Evolutionary conservation across 345 rosid genomes (phyloP).

Genomic region (Heritiera fomes): DNA sequence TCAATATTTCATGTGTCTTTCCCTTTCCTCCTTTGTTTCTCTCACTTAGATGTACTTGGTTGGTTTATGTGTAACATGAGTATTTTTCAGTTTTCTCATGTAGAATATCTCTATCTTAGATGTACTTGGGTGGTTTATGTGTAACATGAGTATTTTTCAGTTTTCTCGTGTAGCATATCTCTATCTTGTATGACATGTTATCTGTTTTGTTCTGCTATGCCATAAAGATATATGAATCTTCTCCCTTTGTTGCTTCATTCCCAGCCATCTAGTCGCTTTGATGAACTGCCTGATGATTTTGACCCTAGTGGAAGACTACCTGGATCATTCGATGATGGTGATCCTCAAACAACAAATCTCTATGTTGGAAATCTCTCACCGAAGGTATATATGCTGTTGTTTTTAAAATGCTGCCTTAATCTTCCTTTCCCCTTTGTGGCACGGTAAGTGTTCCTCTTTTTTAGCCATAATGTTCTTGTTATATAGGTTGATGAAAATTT

Average conservation of each 20-base stretch:
- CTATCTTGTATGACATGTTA: background rate
- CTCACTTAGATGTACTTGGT: background rate
- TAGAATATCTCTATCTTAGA: too few species aligned
- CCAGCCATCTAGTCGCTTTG: slow-evolving; percentile 93
- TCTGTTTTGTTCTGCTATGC: background rate
- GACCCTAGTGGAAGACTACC: slow-evolving; percentile 95
- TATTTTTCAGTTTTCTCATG: background rate
- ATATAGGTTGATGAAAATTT: slow-evolving; percentile 96
- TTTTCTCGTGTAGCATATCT: background rate
- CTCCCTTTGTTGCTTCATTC: slow-evolving; percentile 31
- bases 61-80: background rate
- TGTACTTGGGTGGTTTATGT: too few species aligned
- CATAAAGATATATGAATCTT: slow-evolving; percentile 14
- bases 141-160: too few species aligned
- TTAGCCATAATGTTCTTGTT: slow-evolving; percentile 22
- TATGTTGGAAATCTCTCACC: slow-evolving; percentile 98
- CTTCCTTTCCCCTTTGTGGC: slow-evolving; percentile 9
- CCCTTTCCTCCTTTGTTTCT: background rate
- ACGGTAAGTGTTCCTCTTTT: background rate
- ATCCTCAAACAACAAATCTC: slow-evolving; percentile 96
- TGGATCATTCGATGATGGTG: slow-evolving; percentile 99
- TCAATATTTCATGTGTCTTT: background rate
- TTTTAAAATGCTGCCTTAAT: background rate
- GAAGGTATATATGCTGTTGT: slow-evolving; percentile 43
- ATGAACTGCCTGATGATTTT: slow-evolving; percentile 95